Base-by-base conservation (phyloP, 257 asterid genomes). In the Solanum sitiens region DNA sequence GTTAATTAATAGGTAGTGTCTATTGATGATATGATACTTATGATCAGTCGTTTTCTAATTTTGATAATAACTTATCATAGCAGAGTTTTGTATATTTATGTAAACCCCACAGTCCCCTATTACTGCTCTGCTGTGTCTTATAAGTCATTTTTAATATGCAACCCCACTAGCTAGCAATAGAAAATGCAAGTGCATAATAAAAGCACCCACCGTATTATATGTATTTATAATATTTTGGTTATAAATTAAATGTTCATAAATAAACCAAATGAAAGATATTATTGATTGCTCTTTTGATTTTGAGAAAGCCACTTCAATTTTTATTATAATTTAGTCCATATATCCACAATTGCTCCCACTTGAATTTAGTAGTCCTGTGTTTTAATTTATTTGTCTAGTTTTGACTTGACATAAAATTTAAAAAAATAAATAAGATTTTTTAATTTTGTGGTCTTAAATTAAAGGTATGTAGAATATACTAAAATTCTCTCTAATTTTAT, bases 41-140 rank as follows among this genome's bases (percentile, higher is more conserved):
- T 77, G 85, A 45, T 14, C 39, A 25, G 40, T 79, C 85, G n/a
- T 44, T 79, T 27, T 79, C 65, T 16, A 15, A 12, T 44, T 79
- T 79, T 45, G 25, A 80, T 80, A 80, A 80, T 47, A 47, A 80
- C 67, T 47, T 45, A 63, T 80, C 85, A 80, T 47, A 47, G 68
- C 67, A 47, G 65, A 30, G 67, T 47, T 80, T 27, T 32, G 37
- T 47, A 25, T 30, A 77, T 44, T 77, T 20, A 77, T 77, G 63
- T 15, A n/a, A 77, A 77, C 39, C 63, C 84, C 39, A 77, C 63
- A 14, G 39, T 44, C 25, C 84, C 25, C 39, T 44, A 37, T 44
- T 42, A 76, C 12, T 42, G 37, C 35, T 27, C 37, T 75, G 12
- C 9, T 40, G 35, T 7, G 61, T 44, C 39, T 61, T 61, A 25